A percentile compares a stretch with the other conserved stretches of the same genome.
These are phyloP conservation scores for Talaromyces islandicus DNA, from an alignment of 2,329 filamentous ascomycete genomes.

Conservation along the genomic window DNA sequence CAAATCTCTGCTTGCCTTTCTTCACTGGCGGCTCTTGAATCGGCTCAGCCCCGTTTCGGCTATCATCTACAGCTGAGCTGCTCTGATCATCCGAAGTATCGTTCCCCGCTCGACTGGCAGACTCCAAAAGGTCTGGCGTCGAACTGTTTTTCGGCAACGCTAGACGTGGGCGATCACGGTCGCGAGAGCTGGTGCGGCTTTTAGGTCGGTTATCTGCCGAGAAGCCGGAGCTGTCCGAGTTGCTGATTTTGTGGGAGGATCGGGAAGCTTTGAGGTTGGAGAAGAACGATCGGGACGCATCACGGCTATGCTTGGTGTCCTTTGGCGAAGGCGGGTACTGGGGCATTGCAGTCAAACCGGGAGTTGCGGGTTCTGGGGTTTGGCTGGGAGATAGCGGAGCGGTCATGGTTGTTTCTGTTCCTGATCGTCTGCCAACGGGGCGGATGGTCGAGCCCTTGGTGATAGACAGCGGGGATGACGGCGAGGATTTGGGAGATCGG, in stretches of 20 bases:
- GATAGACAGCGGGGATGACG: constrained; percentile 26
- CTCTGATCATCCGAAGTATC: constrained; percentile 17
- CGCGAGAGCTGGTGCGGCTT: constrained; percentile 40
- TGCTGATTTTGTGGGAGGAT: constrained; percentile 36
- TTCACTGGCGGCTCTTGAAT: constrained; percentile 18
- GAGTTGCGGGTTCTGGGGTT: constrained; percentile 27
- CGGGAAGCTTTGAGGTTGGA: constrained; percentile 42
- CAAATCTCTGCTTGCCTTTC: constrained; percentile 41
- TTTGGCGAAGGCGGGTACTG: constrained; percentile 40
- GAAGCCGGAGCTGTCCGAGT: constrained; percentile 34
- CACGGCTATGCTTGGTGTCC: constrained; percentile 36
- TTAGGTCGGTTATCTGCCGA: constrained; percentile 28
- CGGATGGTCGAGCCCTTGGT: constrained; percentile 36
- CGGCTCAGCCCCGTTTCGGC: neutral
- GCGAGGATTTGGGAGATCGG: constrained; percentile 32
- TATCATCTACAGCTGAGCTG: constrained; percentile 21
- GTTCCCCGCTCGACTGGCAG: constrained; percentile 21
- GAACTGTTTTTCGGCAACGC: constrained; percentile 35
- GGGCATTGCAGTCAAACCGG: constrained; percentile 41
- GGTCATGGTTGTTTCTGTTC: constrained; percentile 23
- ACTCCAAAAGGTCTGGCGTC: constrained; percentile 34
- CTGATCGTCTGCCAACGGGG: constrained; percentile 32
- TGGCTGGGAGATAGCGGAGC: constrained; percentile 22
- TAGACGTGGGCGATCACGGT: constrained; percentile 27
- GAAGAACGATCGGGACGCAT: constrained; percentile 42